Evolutionary conservation across 495 filamentous ascomycete genomes (phyloP), one percentile per base, ranked within the genome.

Genomic region (Hypoxylon rickii): DNA sequence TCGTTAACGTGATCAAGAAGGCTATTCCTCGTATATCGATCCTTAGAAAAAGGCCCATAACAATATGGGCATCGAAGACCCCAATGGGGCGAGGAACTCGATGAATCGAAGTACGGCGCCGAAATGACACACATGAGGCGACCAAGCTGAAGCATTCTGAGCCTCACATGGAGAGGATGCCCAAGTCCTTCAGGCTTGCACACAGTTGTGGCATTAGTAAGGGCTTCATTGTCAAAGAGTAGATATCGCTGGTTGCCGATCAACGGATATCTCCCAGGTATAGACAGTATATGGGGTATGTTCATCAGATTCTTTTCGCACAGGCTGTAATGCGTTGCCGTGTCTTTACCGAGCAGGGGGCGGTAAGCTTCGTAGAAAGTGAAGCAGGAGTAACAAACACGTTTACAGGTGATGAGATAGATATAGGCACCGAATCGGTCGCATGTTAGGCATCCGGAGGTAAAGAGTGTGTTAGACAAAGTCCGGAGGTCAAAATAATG

Each of bases 331-430:
- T 29, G 24, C 10, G 24, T 5, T 29, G 4, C 10, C 24, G n/a
- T n/a, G n/a, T n/a, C n/a, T n/a, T n/a, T n/a, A n/a, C n/a, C n/a
- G n/a, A n/a, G n/a, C 1, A 55, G 2, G 15, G 73, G 70, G 42
- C 67, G 56, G 40, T 66, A 72, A 19, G 54, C 43, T 0, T 20
- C 10, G 7, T 58, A 19, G 37, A 44, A 32, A 13, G 61, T 64
- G 44, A 73, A 72, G 58, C 72, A 76, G 19, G 63, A 64, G 48
- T 65, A 74, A 61, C 73, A 73, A 31, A 74, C 68, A 24, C 69
- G 66, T 32, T 61, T 58, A 53, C 72, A 74, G 15, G 67, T 71
- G 42, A 70, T 54, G 21, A 73, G 48, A 37, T 75, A 74, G 13
- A 75, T 42, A 46, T 75, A 70, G 11, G 50, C 58, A 39, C 70